These are phyloP conservation scores for Passalora sequoiae DNA, from an alignment of 2,329 filamentous ascomycete genomes.

Conservation along the genomic window DNA sequence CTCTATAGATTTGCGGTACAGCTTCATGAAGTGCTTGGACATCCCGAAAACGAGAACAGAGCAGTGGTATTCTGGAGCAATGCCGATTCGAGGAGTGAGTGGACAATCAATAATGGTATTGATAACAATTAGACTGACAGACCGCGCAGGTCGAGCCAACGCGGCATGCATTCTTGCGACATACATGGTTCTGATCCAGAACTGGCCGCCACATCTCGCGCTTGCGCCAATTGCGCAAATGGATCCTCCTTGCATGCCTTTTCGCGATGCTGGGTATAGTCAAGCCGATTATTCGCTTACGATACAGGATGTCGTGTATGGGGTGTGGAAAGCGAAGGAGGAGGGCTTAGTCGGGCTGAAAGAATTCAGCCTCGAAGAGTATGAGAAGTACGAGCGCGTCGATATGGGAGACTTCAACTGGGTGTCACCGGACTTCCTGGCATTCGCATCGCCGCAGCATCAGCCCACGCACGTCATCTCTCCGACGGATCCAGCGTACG, in stretches of 20 bases:
- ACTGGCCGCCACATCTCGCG: conserved; percentile 93
- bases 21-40: conserved; percentile 90
- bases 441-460: conserved; percentile 91
- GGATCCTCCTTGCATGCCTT: conserved; percentile 96
- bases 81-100: conserved; percentile 81
- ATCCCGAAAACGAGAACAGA: conserved; percentile 81
- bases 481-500: conserved; percentile 66
- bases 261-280: conserved; percentile 96
- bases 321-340: conserved; percentile 98
- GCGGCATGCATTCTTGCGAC: conserved; percentile 91
- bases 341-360: conserved; percentile 85
- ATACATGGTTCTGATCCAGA: conserved; percentile 98
- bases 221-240: conserved; percentile 93
- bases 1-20: conserved; percentile 93
- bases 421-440: conserved; percentile 91
- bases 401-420: conserved; percentile 99
- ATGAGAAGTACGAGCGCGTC: conserved; percentile 90
- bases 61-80: conserved; percentile 95
- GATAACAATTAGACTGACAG: conserved; percentile 22
- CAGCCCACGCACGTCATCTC: conserved; percentile 68
- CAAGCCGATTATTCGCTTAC: conserved; percentile 95
- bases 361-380: conserved; percentile 94
- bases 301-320: conserved; percentile 96
- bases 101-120: not conserved
- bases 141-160: conserved; percentile 69